Evolutionary conservation across 208 protist genomes (phyloP), one percentile per base, ranked within the genome.

Genomic region (Angomonas desouzai): DNA sequence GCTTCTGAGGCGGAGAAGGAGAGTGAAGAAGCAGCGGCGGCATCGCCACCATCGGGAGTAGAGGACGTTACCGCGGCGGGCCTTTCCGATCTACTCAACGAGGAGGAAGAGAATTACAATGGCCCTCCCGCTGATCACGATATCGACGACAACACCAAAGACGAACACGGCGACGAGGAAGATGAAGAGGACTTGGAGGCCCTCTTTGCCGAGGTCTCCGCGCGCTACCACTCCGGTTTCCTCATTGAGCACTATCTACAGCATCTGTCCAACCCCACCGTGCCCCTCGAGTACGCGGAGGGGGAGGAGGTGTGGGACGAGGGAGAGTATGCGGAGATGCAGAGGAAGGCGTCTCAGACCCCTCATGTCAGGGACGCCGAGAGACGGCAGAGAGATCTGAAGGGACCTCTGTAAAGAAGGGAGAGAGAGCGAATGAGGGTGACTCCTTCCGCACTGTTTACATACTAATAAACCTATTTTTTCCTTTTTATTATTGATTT

Each of bases 221-320:
- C 47, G 43, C 25, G 79, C 1, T 89, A 93, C 59, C n/a, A 58
- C 3, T 40, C 58, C 33, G 49, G 72, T 2, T 94, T 79, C 49
- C 60, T 86, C 28, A 64, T 85, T 1, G 83, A 91, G 45, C 70
- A 92, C 51, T 94, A 92, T 62, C 69, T 87, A 18, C 63, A 64
- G 0, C 77, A 80, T 47, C 62, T 92, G 30, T 64, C 66, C 25
- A 70, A 92, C 56, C 71, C 80, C 0, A 45, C 63, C 7, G 72
- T 89, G 16, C 67, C 62, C 23, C 72, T 94, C 32, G 83, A 76
- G 32, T 94, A 94, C 60, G 89, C 89, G 10, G 89, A 94, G 63
- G 89, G 86, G 9, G 85, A 94, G 51, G 89, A 92, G 25, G 85
- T 94, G 9, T 94, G 89, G 89, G 89, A 94, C 56, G 89, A 89